Base-by-base conservation (phyloP, 345 rosid genomes). In the Euphorbia lathyris region DNA sequence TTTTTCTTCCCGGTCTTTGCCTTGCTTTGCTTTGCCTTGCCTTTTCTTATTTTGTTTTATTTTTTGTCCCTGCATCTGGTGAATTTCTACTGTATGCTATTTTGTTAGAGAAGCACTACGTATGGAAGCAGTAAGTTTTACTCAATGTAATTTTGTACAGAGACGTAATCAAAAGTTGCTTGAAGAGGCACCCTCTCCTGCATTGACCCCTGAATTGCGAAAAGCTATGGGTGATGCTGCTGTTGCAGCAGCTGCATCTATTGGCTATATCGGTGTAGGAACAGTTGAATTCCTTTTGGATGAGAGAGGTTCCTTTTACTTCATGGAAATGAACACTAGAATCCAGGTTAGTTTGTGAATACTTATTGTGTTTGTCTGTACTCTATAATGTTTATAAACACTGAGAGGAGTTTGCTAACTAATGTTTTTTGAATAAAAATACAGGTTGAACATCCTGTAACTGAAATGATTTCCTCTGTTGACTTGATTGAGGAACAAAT, bases 191-290 rank as follows among this genome's bases (percentile, higher is more conserved):
- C 99, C 99, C 42, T 95, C 97, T 74, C 99, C 99, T 51, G 99
- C 97, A 74, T 73, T 95, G 84, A 95, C 97, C 75, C 83, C 93
- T 48, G 96, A 95, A 75, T 76, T 95, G 80, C 83, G 99, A 36
- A 95, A 90, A 81, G 97, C 97, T 78, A 95, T 95, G 99, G 97
- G 97, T 76, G 99, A 95, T 86, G 97, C 99, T 71, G 99, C 99
- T 56, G 97, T 92, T 71, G 88, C 96, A 47, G 99, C 99, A n/a
- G 99, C 97, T 75, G 99, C 97, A 68, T 95, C 97, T 32, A 95
- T 95, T 72, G 97, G 99, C 11, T 95, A 95, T 73, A 84, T 92
- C 68, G 99, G 99, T 71, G 99, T 95, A 52, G 99, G 99, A 67
- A 95, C 97, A 3, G 86, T 95, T 11, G 99, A 95, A 74, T 95